Conservation (phyloP, 306 rosid species). For the Luffa acutangula region DNA sequence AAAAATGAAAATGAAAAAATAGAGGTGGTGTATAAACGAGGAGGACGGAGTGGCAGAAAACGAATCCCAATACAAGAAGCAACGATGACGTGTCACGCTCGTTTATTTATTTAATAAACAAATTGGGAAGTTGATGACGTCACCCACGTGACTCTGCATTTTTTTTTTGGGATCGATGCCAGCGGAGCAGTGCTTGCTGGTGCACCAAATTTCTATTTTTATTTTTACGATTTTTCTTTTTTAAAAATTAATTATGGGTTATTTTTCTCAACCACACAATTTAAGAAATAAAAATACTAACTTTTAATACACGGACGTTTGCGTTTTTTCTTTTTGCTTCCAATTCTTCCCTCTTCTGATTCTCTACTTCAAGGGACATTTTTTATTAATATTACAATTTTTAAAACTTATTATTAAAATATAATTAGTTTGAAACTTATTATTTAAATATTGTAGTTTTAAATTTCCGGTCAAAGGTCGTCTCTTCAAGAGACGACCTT, state of each 20-base stretch:
- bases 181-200: not conserved
- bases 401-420: too few species aligned
- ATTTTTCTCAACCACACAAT: not conserved
- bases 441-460: too few species aligned
- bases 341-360: too few species aligned
- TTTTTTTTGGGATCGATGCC: not conserved
- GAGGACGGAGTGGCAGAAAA: not conserved
- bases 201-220: not conserved
- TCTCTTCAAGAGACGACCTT: too few species aligned
- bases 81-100: not conserved
- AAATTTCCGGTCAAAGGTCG: too few species aligned
- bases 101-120: not conserved
- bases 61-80: not conserved
- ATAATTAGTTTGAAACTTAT: too few species aligned
- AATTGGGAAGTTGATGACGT: not conserved
- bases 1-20: not conserved
- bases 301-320: not conserved
- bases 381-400: too few species aligned
- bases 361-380: too few species aligned
- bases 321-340: not conserved
- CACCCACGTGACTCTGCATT: conserved; percentile 4
- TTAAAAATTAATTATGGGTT: not conserved
- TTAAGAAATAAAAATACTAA: not conserved
- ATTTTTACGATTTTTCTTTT: too few species aligned
- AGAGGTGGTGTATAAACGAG: not conserved